Evolutionary conservation across 2,329 filamentous ascomycete genomes (phyloP).

Genomic region (Cryphonectria japonica): DNA sequence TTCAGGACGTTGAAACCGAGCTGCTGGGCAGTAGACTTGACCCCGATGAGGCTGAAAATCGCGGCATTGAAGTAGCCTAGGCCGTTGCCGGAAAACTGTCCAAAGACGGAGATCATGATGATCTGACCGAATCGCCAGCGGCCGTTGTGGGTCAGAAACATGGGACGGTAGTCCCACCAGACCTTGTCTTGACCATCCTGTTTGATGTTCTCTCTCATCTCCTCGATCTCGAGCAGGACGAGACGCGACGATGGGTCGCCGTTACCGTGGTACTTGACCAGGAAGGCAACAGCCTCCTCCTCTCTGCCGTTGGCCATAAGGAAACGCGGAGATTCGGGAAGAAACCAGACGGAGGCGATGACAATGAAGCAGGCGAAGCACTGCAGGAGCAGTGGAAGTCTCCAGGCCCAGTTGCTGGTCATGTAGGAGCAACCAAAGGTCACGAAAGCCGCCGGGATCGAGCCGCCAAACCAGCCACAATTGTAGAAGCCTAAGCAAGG

Average conservation of each 20-base stretch:
- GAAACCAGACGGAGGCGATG: slow-evolving; percentile 42
- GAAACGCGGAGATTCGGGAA: slow-evolving; percentile 48
- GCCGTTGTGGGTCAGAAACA: slow-evolving; percentile 48
- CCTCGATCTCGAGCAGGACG: slow-evolving; percentile 46
- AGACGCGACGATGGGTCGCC: slow-evolving; percentile 44
- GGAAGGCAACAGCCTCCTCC: slow-evolving; percentile 45
- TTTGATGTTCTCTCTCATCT: slow-evolving; percentile 49
- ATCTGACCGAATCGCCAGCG: slow-evolving; percentile 54
- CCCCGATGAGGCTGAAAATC: slow-evolving; percentile 48
- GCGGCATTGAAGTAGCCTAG: slow-evolving; percentile 55
- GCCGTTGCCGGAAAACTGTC: slow-evolving; percentile 55
- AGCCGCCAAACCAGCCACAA: slow-evolving; percentile 56
- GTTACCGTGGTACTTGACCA: slow-evolving; percentile 49
- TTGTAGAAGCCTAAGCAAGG: slow-evolving; percentile 49
- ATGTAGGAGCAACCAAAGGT: slow-evolving; percentile 53
- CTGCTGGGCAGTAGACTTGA: slow-evolving; percentile 42
- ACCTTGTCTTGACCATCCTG: slow-evolving; percentile 52
- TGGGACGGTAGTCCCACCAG: slow-evolving; percentile 53
- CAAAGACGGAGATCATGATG: slow-evolving; percentile 55
- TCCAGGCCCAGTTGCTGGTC: slow-evolving; percentile 50
- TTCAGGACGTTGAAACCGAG: slow-evolving; percentile 51
- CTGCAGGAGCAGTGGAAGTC: slow-evolving; percentile 54
- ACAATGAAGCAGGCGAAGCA: slow-evolving; percentile 48
- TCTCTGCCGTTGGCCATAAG: slow-evolving; percentile 46
- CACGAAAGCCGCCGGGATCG: slow-evolving; percentile 53